Evolutionary conservation across 306 rosid species (phyloP), one percentile per base, ranked within the genome.

Genomic region (Lathyrus tuberosus): DNA sequence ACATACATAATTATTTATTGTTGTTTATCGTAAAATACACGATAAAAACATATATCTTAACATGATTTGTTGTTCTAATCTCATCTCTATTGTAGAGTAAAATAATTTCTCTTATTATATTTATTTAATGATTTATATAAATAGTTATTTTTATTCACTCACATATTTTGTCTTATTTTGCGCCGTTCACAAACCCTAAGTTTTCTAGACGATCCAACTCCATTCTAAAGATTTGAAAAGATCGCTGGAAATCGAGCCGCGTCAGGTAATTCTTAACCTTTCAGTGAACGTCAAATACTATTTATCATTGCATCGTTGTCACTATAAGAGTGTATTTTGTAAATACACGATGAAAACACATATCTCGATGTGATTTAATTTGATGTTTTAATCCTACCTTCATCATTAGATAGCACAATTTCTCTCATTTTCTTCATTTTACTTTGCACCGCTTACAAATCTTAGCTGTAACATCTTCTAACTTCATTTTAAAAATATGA

Each of bases 111-210:
- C 8, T 13, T 12, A 12, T 13, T 44, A 1, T 11, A 48, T 62
- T 6, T 0, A 72, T 58, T 47, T 35, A n/a, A 2, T 8, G 16
- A 13, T n/a, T 10, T 22, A 15, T 72, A 72, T 20, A 72, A 47
- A 12, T 35, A 3, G 22, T 38, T 24, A 2, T 46, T 14, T 2
- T 18, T 3, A 10, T 22, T 49, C 13, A 2, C 0, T 62, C 49
- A 11, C 7, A 15, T 66, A 8, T 15, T 47, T 16, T 3, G 0
- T 15, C 11, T 14, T 0, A 3, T 5, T 1, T 3, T 20, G 31
- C 30, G 22, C 54, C 41, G 40, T 6, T 22, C 6, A 10, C 42
- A 62, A 72, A 72, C 63, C 53, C 70, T 49, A 72, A n/a, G 42
- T 48, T 13, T 37, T 35, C 0, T 4, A 22, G 10, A 6, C 17